These are phyloP conservation scores for Epichloe scottii DNA, from an alignment of 2,329 filamentous ascomycete species.

Conservation along the genomic window DNA sequence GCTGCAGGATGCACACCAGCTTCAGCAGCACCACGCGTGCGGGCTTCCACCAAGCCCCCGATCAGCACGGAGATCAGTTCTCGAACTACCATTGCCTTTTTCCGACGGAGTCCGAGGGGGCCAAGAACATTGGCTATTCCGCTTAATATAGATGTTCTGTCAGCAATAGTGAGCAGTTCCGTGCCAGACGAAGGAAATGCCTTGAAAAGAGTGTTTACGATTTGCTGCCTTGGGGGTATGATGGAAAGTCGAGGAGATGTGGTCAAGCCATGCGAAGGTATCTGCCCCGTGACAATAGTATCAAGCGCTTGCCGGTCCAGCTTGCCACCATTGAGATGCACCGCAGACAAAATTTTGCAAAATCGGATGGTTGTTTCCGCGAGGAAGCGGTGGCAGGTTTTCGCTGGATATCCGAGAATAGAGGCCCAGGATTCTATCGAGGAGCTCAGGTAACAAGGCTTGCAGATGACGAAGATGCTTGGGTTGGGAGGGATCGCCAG, in stretches of 20 bases:
- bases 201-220: conserved; percentile 52
- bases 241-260: conserved; percentile 44
- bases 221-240: conserved; percentile 46
- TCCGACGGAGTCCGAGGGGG: conserved; percentile 66
- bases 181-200: conserved; percentile 57
- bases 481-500: conserved; percentile 31
- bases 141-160: conserved; percentile 67
- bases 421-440: conserved; percentile 61
- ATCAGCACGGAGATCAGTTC: conserved; percentile 77
- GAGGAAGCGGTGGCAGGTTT: conserved; percentile 58
- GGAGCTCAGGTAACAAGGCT: conserved; percentile 54
- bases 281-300: conserved; percentile 51
- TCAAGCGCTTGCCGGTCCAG: conserved; percentile 48
- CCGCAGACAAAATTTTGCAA: conserved; percentile 53
- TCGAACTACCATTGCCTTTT: conserved; percentile 81
- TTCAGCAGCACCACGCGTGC: conserved; percentile 88
- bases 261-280: conserved; percentile 36
- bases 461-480: conserved; percentile 43
- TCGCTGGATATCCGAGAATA: conserved; percentile 62
- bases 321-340: conserved; percentile 53
- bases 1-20: conserved; percentile 91
- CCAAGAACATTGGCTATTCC: conserved; percentile 83
- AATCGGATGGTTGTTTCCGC: conserved; percentile 65
- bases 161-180: conserved; percentile 57
- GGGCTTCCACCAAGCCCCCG: conserved; percentile 74